Conservation (phyloP, 106 monocot species). For the Dendrobium catenatum region DNA sequence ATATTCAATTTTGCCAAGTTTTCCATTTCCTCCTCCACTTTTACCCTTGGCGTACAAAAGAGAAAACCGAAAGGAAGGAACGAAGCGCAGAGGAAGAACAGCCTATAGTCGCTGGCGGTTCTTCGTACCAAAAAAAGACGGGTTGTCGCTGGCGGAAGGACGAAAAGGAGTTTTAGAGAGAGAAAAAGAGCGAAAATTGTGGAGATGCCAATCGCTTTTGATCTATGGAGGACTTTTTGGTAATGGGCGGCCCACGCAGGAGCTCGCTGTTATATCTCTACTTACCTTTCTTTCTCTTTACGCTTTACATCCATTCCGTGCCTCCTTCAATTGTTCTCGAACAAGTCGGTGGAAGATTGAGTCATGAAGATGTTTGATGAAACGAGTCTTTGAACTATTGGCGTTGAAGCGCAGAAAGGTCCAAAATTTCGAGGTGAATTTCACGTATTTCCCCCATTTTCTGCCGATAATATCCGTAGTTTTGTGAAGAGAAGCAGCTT, state of each 20-base stretch:
- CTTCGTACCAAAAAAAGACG: not conserved
- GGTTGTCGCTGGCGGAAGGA: not conserved
- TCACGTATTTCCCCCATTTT: not conserved
- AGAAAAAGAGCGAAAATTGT: conserved; percentile 2
- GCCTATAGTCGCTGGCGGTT: not conserved
- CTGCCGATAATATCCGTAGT: not conserved
- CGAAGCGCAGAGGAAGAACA: conserved; percentile 1
- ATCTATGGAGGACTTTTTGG: conserved; percentile 4
- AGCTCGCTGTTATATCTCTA: not conserved
- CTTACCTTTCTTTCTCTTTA: conserved; percentile 3
- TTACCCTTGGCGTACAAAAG: not conserved
- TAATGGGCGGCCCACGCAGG: conserved; percentile 2
- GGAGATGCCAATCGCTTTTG: conserved; percentile 3
- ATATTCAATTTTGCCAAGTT: not conserved
- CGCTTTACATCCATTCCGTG: not conserved
- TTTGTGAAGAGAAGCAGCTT: not conserved
- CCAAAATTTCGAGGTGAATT: not conserved
- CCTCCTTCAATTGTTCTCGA: not conserved
- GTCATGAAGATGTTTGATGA: not conserved
- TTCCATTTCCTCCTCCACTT: not conserved
- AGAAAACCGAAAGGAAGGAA: not conserved
- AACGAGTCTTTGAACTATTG: not conserved
- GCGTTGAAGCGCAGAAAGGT: not conserved
- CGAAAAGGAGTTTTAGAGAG: conserved; percentile 3
- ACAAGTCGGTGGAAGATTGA: not conserved